Base-by-base conservation (phyloP, 2,329 filamentous ascomycete genomes). In the Aspergillus flavus region DNA sequence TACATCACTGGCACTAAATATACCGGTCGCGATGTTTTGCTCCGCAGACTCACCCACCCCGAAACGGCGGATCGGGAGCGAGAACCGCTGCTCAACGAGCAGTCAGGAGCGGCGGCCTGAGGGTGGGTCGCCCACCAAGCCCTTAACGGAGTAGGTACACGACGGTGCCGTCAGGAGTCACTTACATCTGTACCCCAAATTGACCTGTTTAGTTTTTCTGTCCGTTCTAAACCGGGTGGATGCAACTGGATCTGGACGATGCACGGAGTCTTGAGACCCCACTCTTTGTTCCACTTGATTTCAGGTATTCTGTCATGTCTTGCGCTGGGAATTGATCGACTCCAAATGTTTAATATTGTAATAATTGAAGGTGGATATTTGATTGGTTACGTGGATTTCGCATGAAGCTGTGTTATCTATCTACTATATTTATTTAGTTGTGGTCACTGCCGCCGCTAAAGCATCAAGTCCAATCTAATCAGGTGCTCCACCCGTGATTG, bases 21-120 rank as follows among this genome's bases (percentile, higher is more conserved):
- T 58, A 65, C 71, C 26, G 73, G 74, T 36, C 76, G 77, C 59
- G 73, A 78, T 62, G 70, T 76, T 39, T 71, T 77, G 60, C 74
- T 78, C 69, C 73, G 72, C 41, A 72, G 71, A 48, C 61, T 73
- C 23, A 74, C 65, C 4, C 71, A 74, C 32, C 69, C 76, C 3
- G 76, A 80, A 56, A 76, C 82, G 6, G 74, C 78, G 52, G 85
- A 86, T 61, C 79, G 82, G 16, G 85, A 87, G 75, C 77, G 85
- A 58, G 80, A 83, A 61, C 85, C 85, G 3, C 71, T 87, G 73
- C 77, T 87, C 64, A 79, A 82, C 34, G 80, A 83, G 41, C 62
- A 62, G 19, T 53, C 63, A 26, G 68, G 61, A 64, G 34, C 11
- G 12, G 45, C 30, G 59, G 28, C 50, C n/a, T 54, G 16, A 39